Base-by-base conservation (phyloP, 2,329 filamentous ascomycete genomes). In the Ceratocystis eucalypticola region DNA sequence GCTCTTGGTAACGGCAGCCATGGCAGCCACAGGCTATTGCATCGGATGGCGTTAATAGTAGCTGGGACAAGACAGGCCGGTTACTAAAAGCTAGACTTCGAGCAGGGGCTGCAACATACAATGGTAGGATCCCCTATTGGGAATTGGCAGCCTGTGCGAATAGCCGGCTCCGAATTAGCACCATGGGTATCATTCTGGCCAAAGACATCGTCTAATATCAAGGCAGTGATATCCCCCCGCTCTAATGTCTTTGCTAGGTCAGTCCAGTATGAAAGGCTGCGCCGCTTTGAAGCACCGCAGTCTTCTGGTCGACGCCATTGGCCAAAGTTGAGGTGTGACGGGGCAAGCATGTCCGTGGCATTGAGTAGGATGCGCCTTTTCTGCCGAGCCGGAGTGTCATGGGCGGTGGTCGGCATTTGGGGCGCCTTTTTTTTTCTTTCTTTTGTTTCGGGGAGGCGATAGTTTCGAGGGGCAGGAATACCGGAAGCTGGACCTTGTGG, bases 121-220 rank as follows among this genome's bases (percentile, higher is more conserved):
- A 72, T 69, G 1, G 88, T 71, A 0, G 86, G 86, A 72, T 89
- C 86, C 68, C 87, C 88, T n/a, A 88, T 83, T 0, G 86, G 86
- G 80, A 84, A 88, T 73, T 89, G 86, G 0, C 85, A 84, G 1
- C 84, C 86, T 0, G 84, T 82, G 0, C 79, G 73, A 62, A 87
- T 80, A 0, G 84, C 83, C 0, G 85, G 81, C 2, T 81, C 79
- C 3, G 77, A 74, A 0, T 73, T 74, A 8, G 84, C 81, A 68
- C 84, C 83, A 74, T 88, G 89, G 3, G 88, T 84, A 75, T 89
- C 86, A 71, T 88, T 88, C 5, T 84, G 84, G 2, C 83, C 84
- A 64, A 85, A 86, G 0, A 83, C 86, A 70, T 88, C 85, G 0
- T 85, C 85, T 3, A 88, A 77, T 71, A 87, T 87, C 3, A 88